Evolutionary conservation across 2,329 filamentous ascomycete species (phyloP).

Genomic region (Scytalidium sp.): DNA sequence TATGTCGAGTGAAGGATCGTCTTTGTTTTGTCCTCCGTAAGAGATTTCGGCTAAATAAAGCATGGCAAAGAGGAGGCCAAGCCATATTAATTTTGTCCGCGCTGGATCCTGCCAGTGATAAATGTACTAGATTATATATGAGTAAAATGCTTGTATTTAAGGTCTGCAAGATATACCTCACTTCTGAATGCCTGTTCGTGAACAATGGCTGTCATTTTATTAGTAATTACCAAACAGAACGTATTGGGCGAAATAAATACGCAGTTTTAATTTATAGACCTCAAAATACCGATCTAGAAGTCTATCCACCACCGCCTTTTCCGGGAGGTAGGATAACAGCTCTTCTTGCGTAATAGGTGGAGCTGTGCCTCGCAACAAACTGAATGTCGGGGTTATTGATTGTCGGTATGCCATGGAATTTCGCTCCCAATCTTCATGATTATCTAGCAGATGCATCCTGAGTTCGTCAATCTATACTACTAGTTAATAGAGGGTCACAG

Average conservation of each 20-base stretch:
- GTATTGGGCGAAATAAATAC: not conserved
- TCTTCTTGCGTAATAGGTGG: slow-evolving; percentile 5
- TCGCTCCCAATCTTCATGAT: slow-evolving; percentile 6
- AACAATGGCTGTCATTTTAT: slow-evolving; percentile 7
- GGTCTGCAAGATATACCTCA: slow-evolving; percentile 2
- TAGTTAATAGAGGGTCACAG: not conserved
- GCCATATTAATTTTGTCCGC: slow-evolving; percentile 9
- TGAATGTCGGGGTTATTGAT: not conserved
- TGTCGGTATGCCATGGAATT: slow-evolving; percentile 2
- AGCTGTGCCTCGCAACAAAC: slow-evolving; percentile 8
- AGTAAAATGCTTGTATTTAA: not conserved
- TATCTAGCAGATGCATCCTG: slow-evolving; percentile 4
- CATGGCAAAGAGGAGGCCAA: slow-evolving; percentile 10
- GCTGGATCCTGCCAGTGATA: slow-evolving; percentile 10
- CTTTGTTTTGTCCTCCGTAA: slow-evolving; percentile 2
- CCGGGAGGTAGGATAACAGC: slow-evolving; percentile 6
- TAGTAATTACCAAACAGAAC: not conserved
- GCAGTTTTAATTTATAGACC: slow-evolving; percentile 1
- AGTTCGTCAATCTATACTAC: slow-evolving; percentile 10
- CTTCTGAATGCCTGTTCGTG: slow-evolving; percentile 12
- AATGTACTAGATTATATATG: slow-evolving; percentile 5
- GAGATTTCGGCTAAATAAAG: slow-evolving; percentile 9
- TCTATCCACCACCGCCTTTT: slow-evolving; percentile 3
- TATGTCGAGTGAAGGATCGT: not conserved
- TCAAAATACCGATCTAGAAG: slow-evolving; percentile 9